phyloP scores from a whole-genome alignment of 495 filamentous ascomycete species.

The Rostrohypoxylon terebratum region DNA sequence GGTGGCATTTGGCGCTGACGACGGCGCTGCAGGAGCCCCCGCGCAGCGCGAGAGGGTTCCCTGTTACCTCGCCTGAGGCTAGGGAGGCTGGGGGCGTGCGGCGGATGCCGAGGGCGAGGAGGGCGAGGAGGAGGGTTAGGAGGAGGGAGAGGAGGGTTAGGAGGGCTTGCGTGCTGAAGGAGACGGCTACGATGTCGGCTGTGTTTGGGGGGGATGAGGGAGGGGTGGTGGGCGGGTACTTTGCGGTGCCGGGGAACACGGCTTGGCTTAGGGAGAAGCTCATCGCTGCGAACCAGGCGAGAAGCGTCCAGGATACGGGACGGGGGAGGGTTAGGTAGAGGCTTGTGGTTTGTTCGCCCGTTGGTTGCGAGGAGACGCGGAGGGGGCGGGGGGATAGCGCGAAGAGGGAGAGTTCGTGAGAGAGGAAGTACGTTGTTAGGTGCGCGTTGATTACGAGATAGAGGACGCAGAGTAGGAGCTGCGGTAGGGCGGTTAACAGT shows the following conservation, averaged over 20 bases:
- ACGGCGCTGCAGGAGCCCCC: slow-evolving; percentile 58
- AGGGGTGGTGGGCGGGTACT: slow-evolving; percentile 5
- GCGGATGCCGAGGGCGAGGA: slow-evolving; percentile 50
- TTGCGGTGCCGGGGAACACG: slow-evolving; percentile 48
- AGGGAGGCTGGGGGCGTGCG: slow-evolving; percentile 47
- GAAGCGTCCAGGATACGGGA: slow-evolving; percentile 52
- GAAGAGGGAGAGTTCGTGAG: slow-evolving; percentile 58
- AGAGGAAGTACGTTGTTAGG: slow-evolving; percentile 55
- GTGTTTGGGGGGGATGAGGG: not conserved
- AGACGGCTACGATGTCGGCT: slow-evolving; percentile 39
- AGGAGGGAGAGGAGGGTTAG: slow-evolving; percentile 52
- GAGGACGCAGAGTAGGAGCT: slow-evolving; percentile 55
- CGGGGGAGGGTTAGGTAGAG: slow-evolving; percentile 58
- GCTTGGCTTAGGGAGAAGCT: slow-evolving; percentile 55
- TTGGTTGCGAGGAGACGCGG: slow-evolving; percentile 51
- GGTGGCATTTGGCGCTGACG: slow-evolving; percentile 56
- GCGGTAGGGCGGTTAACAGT: slow-evolving; percentile 53
- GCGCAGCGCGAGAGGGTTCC: slow-evolving; percentile 57
- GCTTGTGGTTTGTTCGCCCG: slow-evolving; percentile 53
- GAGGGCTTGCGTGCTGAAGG: slow-evolving; percentile 52
- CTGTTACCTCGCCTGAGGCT: slow-evolving; percentile 47
- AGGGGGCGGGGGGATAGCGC: slow-evolving; percentile 49
- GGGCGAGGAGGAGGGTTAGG: slow-evolving; percentile 43
- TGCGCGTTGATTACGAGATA: slow-evolving; percentile 57
- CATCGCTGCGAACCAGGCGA: slow-evolving; percentile 52